Evolutionary conservation across 1,139 yeast genomes (phyloP).

Genomic region (Wickerhamiella infanticola): DNA sequence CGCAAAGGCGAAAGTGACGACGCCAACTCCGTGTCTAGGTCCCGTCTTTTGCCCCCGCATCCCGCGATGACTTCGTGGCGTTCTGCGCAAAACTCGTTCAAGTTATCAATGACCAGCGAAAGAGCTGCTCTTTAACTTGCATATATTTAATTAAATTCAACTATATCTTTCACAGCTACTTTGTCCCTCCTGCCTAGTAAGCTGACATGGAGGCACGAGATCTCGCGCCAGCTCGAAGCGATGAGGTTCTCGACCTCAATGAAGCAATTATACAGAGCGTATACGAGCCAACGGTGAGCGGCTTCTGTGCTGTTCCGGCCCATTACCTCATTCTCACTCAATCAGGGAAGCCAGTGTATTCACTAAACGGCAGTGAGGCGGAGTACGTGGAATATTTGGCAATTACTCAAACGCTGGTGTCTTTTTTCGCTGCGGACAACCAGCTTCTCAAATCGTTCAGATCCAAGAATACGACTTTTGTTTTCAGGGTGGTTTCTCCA

Average conservation of each 20-base stretch:
- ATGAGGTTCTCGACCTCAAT: not conserved
- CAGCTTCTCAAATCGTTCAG: constrained; percentile 17
- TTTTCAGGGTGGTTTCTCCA: constrained; percentile 50
- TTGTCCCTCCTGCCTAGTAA: too few relatives aligned
- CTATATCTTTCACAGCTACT: too few relatives aligned
- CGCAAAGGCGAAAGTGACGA: constrained; percentile 19
- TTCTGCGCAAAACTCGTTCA: constrained; percentile 18
- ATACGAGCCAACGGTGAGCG: not conserved
- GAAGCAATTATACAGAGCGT: not conserved
- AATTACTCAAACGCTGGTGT: constrained; percentile 48
- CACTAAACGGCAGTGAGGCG: constrained; percentile 63
- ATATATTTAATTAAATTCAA: too few relatives aligned
- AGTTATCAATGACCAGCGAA: constrained; percentile 23
- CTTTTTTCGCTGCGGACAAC: constrained; percentile 32
- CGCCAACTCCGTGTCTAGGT: constrained; percentile 10
- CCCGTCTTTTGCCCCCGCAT: constrained; percentile 25
- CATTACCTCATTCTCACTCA: constrained; percentile 60
- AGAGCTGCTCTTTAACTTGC: constrained; percentile 5
- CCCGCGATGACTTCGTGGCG: constrained; percentile 35
- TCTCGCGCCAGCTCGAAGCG: not conserved
- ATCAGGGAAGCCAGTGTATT: constrained; percentile 88
- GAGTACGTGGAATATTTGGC: constrained; percentile 52
- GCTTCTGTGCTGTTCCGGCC: not conserved
- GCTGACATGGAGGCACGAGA: too few relatives aligned
- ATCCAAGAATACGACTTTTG: constrained; percentile 34